phyloP scores from a whole-genome alignment of 495 filamentous ascomycete species.

The Podospora comata region DNA sequence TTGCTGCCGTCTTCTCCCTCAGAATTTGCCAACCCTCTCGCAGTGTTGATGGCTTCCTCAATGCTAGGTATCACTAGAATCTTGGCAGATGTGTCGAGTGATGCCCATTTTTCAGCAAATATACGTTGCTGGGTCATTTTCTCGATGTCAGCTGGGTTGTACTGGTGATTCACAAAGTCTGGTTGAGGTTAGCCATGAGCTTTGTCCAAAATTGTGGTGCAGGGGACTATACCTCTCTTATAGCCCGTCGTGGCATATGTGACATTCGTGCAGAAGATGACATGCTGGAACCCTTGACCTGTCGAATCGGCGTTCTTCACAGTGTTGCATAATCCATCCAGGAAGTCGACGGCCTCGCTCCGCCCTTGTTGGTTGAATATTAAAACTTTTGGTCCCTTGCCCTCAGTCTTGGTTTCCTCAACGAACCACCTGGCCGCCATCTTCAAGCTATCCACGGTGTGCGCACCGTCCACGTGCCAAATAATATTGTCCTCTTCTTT shows the following conservation, averaged over 20 bases:
- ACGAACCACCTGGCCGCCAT: conserved; percentile 72
- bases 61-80: conserved; percentile 71
- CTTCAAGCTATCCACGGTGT: conserved; percentile 78
- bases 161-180: conserved; percentile 76
- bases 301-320: conserved; percentile 11
- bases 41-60: conserved; percentile 76
- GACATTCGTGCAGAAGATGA: conserved; percentile 84
- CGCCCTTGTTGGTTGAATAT: conserved; percentile 96
- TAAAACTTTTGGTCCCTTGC: conserved; percentile 45
- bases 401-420: conserved; percentile 33
- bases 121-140: conserved; percentile 68
- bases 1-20: conserved; percentile 17
- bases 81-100: conserved; percentile 58
- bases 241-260: conserved; percentile 71
- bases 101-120: conserved; percentile 69
- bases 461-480: conserved; percentile 90
- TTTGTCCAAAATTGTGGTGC: conserved; percentile 19
- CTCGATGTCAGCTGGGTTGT: conserved; percentile 62
- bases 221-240: conserved; percentile 43
- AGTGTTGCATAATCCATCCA: conserved; percentile 45
- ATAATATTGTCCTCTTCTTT: conserved; percentile 43
- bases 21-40: conserved; percentile 39
- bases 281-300: conserved; percentile 52
- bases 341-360: conserved; percentile 56
- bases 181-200: not conserved